These are phyloP conservation scores for Penicillium coprophilum DNA, from an alignment of 495 filamentous ascomycete species.

Conservation along the genomic window DNA sequence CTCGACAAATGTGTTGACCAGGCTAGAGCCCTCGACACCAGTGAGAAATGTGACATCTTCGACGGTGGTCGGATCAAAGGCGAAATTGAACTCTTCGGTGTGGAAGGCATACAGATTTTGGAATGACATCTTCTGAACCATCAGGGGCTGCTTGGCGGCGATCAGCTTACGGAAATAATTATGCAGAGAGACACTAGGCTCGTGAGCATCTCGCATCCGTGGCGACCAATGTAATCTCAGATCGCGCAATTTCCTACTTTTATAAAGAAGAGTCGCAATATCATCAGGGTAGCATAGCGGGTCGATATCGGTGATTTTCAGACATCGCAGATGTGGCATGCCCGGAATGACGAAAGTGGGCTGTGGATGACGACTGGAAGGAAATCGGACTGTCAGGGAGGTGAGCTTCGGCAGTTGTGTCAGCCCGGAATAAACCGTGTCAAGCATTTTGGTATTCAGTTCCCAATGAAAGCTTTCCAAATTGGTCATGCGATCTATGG, in stretches of 20 bases:
- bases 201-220: conserved; percentile 58
- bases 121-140: conserved; percentile 49
- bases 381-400: conserved; percentile 56
- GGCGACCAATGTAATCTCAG: conserved; percentile 61
- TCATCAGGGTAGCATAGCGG: conserved; percentile 66
- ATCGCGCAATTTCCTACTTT: conserved; percentile 52
- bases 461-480: conserved; percentile 62
- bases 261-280: conserved; percentile 54
- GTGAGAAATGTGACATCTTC: conserved; percentile 55
- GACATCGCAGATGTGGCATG: conserved; percentile 52
- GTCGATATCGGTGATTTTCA: conserved; percentile 60
- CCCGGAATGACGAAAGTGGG: conserved; percentile 58
- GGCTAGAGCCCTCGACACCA: conserved; percentile 37
- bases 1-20: conserved; percentile 56
- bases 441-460: conserved; percentile 61
- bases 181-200: conserved; percentile 54
- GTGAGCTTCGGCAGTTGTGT: conserved; percentile 49
- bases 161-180: conserved; percentile 58
- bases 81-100: conserved; percentile 40
- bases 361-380: conserved; percentile 54
- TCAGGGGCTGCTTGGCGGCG: conserved; percentile 42
- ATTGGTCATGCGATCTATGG: conserved; percentile 57
- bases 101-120: conserved; percentile 60
- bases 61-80: conserved; percentile 42
- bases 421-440: conserved; percentile 57